Base-by-base conservation (phyloP, 805 yeast genomes). In the Candida multigemmis region DNA sequence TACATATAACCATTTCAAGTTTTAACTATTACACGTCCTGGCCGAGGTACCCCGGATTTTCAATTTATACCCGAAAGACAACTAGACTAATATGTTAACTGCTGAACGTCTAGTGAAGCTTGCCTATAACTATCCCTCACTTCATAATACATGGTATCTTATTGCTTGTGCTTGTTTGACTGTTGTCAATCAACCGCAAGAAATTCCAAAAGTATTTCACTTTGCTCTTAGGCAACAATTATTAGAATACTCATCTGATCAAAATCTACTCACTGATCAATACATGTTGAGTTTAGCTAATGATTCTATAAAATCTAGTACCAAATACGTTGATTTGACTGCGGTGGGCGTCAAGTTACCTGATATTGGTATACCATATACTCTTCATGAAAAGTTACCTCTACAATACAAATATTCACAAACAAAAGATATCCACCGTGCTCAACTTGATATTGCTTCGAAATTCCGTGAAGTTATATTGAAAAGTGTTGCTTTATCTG, bases 151-250 rank as follows among this genome's bases (percentile, higher is more conserved):
- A 13, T 87, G 96, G 96, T 82, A 77, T 45, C 56, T 74, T 20
- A 57, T 85, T 12, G 89, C 94, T 0, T 81, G 91, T 6, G 81
- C 89, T 0, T 72, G 93, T 7, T 64, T 86, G 25, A 72, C 89
- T 2, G 86, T 78, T 5, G 77, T 89, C 42, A 87, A 87, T 44
- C 71, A 68, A 34, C 94, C 96, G 0, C 72, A 77, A 26, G 95
- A 82, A 36, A 71, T 85, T 16, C 87, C 94, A 3, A 64, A 60
- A 30, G 46, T 87, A 3, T 80, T 78, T 47, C 81, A 81, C 35
- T 77, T 77, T 53, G 85, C 86, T 12, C 44, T 65, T 28, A 46
- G 63, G 22, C 67, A 61, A 33, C 68, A 61, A 37, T 47, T 60
- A 22, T 49, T 61, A 24, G 67, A 59, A 31, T 36, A 32, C 14